Conservation (phyloP, 805 yeast species). For the Kodamaea sagamina region DNA sequence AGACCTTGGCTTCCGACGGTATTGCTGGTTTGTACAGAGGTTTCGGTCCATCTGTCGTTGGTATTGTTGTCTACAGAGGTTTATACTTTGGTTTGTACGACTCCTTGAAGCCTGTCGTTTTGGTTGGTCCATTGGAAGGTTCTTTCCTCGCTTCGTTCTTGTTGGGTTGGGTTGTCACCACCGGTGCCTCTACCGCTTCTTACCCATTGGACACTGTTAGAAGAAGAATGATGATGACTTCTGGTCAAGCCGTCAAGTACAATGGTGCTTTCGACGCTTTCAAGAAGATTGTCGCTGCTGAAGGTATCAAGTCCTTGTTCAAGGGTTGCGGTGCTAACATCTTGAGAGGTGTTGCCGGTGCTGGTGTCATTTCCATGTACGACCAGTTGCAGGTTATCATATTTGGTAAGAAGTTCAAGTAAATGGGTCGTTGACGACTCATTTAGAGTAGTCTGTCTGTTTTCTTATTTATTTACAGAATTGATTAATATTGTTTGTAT, state of each 20-base stretch:
- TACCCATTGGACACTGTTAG: slow-evolving; percentile 99
- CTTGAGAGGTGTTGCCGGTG: slow-evolving; percentile 99
- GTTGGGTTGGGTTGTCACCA: slow-evolving; percentile 97
- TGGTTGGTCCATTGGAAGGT: slow-evolving; percentile 93
- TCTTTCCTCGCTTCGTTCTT: slow-evolving; percentile 93
- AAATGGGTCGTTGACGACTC: slow-evolving; percentile 22
- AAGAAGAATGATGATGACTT: slow-evolving; percentile 99
- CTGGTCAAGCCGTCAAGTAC: slow-evolving; percentile 98
- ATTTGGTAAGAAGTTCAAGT: slow-evolving; percentile 94
- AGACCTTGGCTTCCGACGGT: slow-evolving; percentile 95
- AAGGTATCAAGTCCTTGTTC: slow-evolving; percentile 91
- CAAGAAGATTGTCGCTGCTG: slow-evolving; percentile 90
- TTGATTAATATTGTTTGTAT: slow-evolving; percentile 12
- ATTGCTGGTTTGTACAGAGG: slow-evolving; percentile 98
- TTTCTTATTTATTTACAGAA: slow-evolving; percentile 9
- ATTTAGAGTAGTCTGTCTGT: slow-evolving; percentile 4
- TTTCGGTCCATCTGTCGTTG: slow-evolving; percentile 97
- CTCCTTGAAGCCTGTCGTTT: slow-evolving; percentile 91
- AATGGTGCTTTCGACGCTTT: slow-evolving; percentile 93
- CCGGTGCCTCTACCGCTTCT: slow-evolving; percentile 98
- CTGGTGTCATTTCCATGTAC: slow-evolving; percentile 97
- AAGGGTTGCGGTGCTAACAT: slow-evolving; percentile 99
- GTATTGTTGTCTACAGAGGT: slow-evolving; percentile 99
- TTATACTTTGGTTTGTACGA: slow-evolving; percentile 97
- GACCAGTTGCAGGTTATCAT: slow-evolving; percentile 94